Base-by-base conservation (phyloP, 2,329 filamentous ascomycete genomes). In the Metarhizium guizhouense region DNA sequence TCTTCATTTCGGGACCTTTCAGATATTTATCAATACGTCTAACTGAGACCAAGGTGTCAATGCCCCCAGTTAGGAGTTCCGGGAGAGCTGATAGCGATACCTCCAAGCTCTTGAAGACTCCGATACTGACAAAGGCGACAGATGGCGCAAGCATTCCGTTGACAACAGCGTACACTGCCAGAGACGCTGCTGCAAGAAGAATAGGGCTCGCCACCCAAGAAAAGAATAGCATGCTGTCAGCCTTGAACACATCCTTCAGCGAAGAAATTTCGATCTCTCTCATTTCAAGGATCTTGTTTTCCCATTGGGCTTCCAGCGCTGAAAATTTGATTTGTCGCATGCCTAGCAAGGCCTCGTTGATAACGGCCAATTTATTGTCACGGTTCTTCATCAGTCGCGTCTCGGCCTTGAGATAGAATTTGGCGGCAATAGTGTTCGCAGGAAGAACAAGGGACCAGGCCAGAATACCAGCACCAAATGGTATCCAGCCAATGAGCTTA, bases 261-360 rank as follows among this genome's bases (percentile, higher is more conserved):
- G 81, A 82, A 5, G 71, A 69, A 10, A 93, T 76, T 66, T 93
- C 89, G 50, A 78, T 80, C 47, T 84, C 79, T 63, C 89, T 77
- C 81, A 58, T 78, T 68, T 58, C 77, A 70, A 65, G 59, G 47
- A 94, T 88, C 58, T 85, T 87, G 16, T 77, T 75, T 66, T 90
- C 83, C 88, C 89, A 93, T 61, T 88, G 82, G 20, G 75, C 72
- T 67, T 93, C 89, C 2, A 90, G 71, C 1, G 88, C 88, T 0
- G 87, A 87, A 62, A 93, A 91, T 64, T 94, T 94, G 72, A 94
- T 90, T 68, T 94, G 89, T 1, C 88, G 82, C 60, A 93, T 92
- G 7, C 88, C 88, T 62, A 88, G 81, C 1, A 94, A 72, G 0
- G 86, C 87, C 68, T 94, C 88, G 1, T 87, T 88, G 34, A 94